Evolutionary conservation across 331 rosid species (phyloP).

Genomic region (Malus hybrid): DNA sequence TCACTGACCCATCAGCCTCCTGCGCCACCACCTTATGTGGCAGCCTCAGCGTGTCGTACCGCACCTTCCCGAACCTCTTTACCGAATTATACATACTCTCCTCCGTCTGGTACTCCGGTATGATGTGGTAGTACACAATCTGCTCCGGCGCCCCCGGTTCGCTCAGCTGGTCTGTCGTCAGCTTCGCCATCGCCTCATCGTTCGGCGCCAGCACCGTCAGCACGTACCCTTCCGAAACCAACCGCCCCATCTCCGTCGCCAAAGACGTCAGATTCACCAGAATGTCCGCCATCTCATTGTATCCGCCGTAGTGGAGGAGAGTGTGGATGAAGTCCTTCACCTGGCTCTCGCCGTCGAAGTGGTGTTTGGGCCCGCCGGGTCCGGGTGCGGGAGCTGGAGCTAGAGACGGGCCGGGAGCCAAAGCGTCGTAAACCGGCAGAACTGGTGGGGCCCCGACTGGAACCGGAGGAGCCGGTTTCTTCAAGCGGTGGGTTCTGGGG

Average conservation of each 20-base stretch:
- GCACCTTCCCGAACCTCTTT: slow-evolving; percentile 76
- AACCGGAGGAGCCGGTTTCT: slow-evolving; percentile 50
- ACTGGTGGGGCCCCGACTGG: slow-evolving; percentile 85
- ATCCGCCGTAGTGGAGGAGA: slow-evolving; percentile 85
- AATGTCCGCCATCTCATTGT: slow-evolving; percentile 98
- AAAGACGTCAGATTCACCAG: slow-evolving; percentile 73
- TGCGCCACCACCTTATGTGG: slow-evolving; percentile 77
- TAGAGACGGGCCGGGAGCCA: slow-evolving; percentile 82
- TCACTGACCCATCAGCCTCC: slow-evolving; percentile 97
- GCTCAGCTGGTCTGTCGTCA: slow-evolving; percentile 82
- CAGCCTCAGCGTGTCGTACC: slow-evolving; percentile 63
- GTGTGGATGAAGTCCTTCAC: slow-evolving; percentile 93
- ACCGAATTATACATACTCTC: slow-evolving; percentile 98
- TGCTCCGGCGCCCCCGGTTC: slow-evolving; percentile 98
- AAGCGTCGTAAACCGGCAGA: slow-evolving; percentile 66
- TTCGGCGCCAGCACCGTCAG: slow-evolving; percentile 84
- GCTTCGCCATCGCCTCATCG: slow-evolving; percentile 95
- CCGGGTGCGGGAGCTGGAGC: slow-evolving; percentile 98
- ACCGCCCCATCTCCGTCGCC: slow-evolving; percentile 91
- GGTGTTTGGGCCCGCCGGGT: slow-evolving; percentile 71
- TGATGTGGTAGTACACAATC: slow-evolving; percentile 80
- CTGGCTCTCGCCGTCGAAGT: slow-evolving; percentile 83
- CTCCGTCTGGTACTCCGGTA: slow-evolving; percentile 96
- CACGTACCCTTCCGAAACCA: slow-evolving; percentile 92
- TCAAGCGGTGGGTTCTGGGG: slow-evolving; percentile 80